Conservation (phyloP, 2,329 filamentous ascomycete genomes). For the Blumeriella jaapii region DNA sequence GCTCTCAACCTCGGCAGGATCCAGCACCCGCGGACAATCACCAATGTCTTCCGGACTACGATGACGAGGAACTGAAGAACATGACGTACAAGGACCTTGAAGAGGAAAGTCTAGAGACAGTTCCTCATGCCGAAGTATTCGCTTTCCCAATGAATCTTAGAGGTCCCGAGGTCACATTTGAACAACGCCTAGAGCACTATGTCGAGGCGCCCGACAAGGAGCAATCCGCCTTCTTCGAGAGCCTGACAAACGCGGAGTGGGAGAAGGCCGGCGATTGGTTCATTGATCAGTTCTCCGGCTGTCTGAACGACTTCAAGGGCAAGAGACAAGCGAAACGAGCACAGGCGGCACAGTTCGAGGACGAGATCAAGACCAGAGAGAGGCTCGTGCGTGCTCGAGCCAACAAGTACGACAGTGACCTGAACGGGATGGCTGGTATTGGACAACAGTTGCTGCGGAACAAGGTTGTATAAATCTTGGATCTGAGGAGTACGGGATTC, state of each 20-base stretch:
- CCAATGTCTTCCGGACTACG: slow-evolving; percentile 9
- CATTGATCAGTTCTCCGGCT: slow-evolving; percentile 17
- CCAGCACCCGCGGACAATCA: not conserved
- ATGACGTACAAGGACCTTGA: slow-evolving; percentile 20
- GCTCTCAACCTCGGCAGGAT: not conserved
- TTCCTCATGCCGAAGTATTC: slow-evolving; percentile 2
- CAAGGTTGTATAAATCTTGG: not conserved
- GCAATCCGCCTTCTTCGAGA: slow-evolving; percentile 15
- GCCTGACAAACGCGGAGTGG: slow-evolving; percentile 23
- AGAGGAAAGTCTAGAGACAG: slow-evolving; percentile 15
- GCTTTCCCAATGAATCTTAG: slow-evolving; percentile 8
- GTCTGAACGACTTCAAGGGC: slow-evolving; percentile 17
- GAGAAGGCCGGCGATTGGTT: slow-evolving; percentile 26
- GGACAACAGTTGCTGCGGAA: slow-evolving; percentile 10
- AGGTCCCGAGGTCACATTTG: slow-evolving; percentile 8
- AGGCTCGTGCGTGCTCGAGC: slow-evolving; percentile 17
- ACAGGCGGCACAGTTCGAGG: slow-evolving; percentile 18
- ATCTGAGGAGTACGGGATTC: too few relatives aligned
- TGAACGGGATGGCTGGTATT: slow-evolving; percentile 22
- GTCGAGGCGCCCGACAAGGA: not conserved
- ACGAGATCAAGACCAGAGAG: slow-evolving; percentile 21
- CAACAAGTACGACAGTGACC: slow-evolving; percentile 13
- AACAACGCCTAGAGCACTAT: slow-evolving; percentile 13
- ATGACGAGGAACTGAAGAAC: slow-evolving; percentile 12
- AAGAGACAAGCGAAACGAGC: slow-evolving; percentile 21